Base-by-base conservation (phyloP, 495 filamentous ascomycete species). In the Melanomma pulvis-pyrius region DNA sequence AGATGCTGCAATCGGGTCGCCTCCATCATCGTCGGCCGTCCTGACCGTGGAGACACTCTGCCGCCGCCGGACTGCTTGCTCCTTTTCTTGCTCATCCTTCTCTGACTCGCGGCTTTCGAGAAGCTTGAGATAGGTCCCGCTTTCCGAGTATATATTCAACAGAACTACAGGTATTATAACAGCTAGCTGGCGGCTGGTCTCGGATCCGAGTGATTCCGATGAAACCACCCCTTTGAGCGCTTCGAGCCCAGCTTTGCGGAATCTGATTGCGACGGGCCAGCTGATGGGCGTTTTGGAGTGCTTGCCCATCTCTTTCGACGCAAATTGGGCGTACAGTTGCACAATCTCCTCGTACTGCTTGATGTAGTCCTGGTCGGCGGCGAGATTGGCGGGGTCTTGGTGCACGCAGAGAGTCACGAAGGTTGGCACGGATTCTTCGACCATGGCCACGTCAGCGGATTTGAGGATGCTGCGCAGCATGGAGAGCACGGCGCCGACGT, bases 361-460 rank as follows among this genome's bases (percentile, higher is more conserved):
- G 30, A 90, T 81, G 72, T 92, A 92, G 61, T 89, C 88, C 74
- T 93, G 90, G 73, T 96, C 92, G 58, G 88, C 89, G n/a, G 90
- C 82, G 56, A 96, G 83, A 21, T 86, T 87, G 21, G 90, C 87
- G 61, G 85, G 87, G 69, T 96, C 91, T 76, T 93, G 88, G 75
- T 93, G 82, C 63, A 83, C 81, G 76, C 92, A 96, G 72, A 96
- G 93, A 9, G 87, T 87, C 71, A 89, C 87, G 71, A 96, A 96
- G 4, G 91, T 91, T 34, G 86, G 82, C 63, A 93, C 81, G 2
- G 91, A 96, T 28, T 91, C 88, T 79, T 97, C 92, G 41, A 96
- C 88, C 85, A 93, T 89, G 57, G 89, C 89, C 70, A 96, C 87
- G 76, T 96, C 91, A 72, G 87, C 83, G 29, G 91, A 92, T 44